Base-by-base conservation (phyloP, 1,139 yeast species). In the Yamadazyma diddensiae region DNA sequence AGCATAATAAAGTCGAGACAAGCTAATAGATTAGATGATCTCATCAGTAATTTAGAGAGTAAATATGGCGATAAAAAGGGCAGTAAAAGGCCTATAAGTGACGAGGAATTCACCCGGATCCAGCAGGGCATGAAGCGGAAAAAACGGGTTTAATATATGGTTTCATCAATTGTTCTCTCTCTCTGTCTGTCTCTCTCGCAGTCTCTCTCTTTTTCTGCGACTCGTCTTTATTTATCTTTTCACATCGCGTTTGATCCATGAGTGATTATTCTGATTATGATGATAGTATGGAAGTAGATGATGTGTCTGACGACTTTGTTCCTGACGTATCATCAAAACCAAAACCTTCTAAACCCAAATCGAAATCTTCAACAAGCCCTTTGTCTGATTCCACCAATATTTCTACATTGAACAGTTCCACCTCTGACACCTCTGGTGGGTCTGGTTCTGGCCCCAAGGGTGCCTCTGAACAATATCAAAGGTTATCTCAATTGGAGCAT, bases 401-500 rank as follows among this genome's bases (percentile, higher is more conserved):
- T 10, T 21, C 26, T 11, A 22, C 14, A 19, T 13, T 13, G n/a
- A 17, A 10, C 3, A 28, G 32, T n/a, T 13, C 31, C 9, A 18
- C 29, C 14, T 23, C 37, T 4, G 11, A 11, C 3, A 8, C 31
- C 3, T 15, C 11, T 21, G n/a, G 23, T n/a, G 6, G 11, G 10
- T n/a, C 8, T 6, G 23, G 10, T 12, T 34, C 37, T 15, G 27
- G 48, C 43, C 72, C 73, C 7, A 38, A 38, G 19, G 29, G 48
- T 45, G 73, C 73, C 4, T 82, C 96, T 6, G 84, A 83, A 32
- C 92, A 86, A 49, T 94, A 94, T 60, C 97, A 92, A 59, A 85
- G 85, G 61, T 78, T 94, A 34, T 82, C 97, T 3, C 98, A 90
- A 60, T 69, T 94, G 49, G 97, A 94, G 54, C 99, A 94, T 72